Evolutionary conservation across 768 basidiomycete species (phyloP), one percentile per base, ranked within the genome.

Genomic region (Kwoniella heveanensis): DNA sequence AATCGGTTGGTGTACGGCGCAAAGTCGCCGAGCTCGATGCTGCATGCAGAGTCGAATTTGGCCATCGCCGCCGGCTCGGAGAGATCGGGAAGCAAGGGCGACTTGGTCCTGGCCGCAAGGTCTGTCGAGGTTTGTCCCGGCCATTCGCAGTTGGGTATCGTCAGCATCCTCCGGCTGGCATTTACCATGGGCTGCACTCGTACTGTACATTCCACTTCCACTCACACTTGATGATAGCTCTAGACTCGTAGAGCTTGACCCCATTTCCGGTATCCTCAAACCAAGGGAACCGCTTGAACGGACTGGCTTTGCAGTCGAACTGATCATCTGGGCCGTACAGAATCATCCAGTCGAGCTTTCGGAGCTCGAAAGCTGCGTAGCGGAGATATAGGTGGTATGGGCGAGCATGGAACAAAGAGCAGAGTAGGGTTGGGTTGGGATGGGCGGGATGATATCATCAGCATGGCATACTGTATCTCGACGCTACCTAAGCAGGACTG

Each of bases 211-310:
- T 6, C 6, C 32, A 13, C 6, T 17, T 15, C 9, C 30, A 46
- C 56, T 56, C 56, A 69, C 68, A 69, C 47, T 64, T 64, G 26
- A 52, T 57, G 15, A 71, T 71, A 13, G 66, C 67, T 22, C 71
- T 57, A 7, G 57, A 63, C 48, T 76, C 76, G 74, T 83, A 88
- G 26, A 90, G 67, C 59, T 84, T 80, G 77, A 88, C 85, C 4
- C 86, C 88, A 44, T 86, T 86, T 25, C 88, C 87, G 15, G 63
- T 72, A 30, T 72, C 77, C 22, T 73, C 85, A 58, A 88, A 82
- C 73, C 83, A 85, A 2, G 87, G 87, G 26, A 87, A 81, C 68
- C 86, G 85, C 21, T 86, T 86, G 69, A 88, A 88, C 0, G 89
- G 89, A 68, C 56, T 57, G 13, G 22, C 27, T 1, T 47, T 21